phyloP scores from a whole-genome alignment of 768 basidiomycete species.

The Clathrus columnatus region DNA sequence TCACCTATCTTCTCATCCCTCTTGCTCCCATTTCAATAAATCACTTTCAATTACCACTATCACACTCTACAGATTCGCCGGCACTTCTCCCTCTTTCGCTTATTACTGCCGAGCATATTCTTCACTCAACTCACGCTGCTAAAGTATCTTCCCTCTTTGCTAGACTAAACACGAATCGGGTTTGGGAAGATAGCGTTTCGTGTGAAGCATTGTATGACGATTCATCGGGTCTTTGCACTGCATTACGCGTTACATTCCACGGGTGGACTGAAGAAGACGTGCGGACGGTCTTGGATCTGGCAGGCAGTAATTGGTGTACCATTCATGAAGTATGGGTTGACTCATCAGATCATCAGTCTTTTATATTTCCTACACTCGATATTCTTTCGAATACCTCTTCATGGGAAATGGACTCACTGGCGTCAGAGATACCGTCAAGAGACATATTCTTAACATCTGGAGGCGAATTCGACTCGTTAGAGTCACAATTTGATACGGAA shows the following conservation, averaged over 20 bases:
- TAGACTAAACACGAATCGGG: conserved; percentile 57
- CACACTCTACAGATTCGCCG: conserved; percentile 18
- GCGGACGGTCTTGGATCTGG: conserved; percentile 59
- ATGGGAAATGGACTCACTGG: not conserved
- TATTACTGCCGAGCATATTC: conserved; percentile 42
- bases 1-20: conserved; percentile 64
- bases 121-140: conserved; percentile 47
- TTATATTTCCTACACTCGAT: conserved; percentile 72
- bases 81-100: conserved; percentile 46
- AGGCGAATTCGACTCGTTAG: not conserved
- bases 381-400: conserved; percentile 39
- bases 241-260: conserved; percentile 59
- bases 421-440: not conserved
- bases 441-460: not conserved
- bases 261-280: conserved; percentile 69
- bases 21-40: conserved; percentile 66
- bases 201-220: conserved; percentile 53
- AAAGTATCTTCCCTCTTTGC: conserved; percentile 63
- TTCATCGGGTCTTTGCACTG: conserved; percentile 48
- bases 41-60: conserved; percentile 45
- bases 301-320: conserved; percentile 62
- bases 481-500: not conserved
- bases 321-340: conserved; percentile 43
- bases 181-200: conserved; percentile 55
- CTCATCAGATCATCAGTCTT: conserved; percentile 28